Evolutionary conservation across 257 asterid genomes (phyloP), one percentile per base, ranked within the genome.

Genomic region (Solanum stenotomum): DNA sequence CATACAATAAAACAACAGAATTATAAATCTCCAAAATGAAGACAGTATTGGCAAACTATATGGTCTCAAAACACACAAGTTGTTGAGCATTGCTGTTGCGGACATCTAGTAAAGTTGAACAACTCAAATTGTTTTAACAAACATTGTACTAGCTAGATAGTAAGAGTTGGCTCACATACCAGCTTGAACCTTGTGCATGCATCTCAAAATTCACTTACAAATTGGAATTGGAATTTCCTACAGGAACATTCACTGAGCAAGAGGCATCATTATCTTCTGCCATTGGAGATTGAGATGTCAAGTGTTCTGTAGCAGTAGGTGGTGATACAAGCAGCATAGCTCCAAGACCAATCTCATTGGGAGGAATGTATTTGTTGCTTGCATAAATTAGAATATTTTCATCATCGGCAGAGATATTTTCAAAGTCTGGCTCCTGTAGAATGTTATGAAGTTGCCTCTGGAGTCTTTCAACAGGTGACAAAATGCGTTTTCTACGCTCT

Each of bases 321-420:
- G 85, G 83, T 22, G 90, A 86, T 2, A 83, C 34, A 16, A 90
- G 87, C 76, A 83, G 68, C 87, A 85, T 65, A 20, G 92, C 94
- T 82, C 98, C 98, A 27, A 90, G 87, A 4, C 98, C 95, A 33
- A 94, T 89, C 90, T 93, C 95, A 56, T 93, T 93, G 1, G 89
- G 92, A 1, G 91, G 77, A 25, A 92, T 85, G 31, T 49, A 31
- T 85, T 71, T 74, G 44, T 90, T 90, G 63, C 68, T 88, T 12
- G 91, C 87, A 10, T 89, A 90, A 31, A 93, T 90, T 1, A 94
- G 86, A 20, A 63, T 87, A 35, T 90, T 91, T 12, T 93, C 93
- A 49, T 12, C 81, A 34, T 59, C 65, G 31, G 78, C 74, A 6
- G 46, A 42, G 25, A 11, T 5, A 34, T 23, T 18, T 29, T 78